A percentile compares a stretch with the other conserved stretches of the same genome.
Conservation (phyloP, 2,329 filamentous ascomycete genomes). For the Ophiostoma sp. region DNA sequence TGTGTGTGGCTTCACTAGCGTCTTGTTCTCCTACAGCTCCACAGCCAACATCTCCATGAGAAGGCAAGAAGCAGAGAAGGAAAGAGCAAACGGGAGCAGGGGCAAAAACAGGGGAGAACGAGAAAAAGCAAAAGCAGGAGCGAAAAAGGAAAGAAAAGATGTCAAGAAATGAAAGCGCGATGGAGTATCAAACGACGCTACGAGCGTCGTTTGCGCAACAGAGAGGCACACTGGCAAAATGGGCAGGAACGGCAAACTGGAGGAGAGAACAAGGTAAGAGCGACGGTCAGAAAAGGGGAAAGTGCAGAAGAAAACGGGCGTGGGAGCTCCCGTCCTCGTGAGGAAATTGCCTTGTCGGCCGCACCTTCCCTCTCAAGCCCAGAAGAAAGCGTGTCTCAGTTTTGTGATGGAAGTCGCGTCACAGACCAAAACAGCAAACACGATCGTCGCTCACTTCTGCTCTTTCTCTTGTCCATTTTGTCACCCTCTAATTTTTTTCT, state of each 20-base stretch:
- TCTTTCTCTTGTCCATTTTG: not conserved
- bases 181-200: not conserved
- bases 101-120: not conserved
- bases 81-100: not conserved
- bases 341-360: constrained; percentile 20
- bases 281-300: not conserved
- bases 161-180: not conserved
- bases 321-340: constrained; percentile 15
- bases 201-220: not conserved
- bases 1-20: constrained; percentile 15
- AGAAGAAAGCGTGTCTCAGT: constrained; percentile 19
- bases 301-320: not conserved
- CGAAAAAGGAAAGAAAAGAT: not conserved
- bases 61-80: not conserved
- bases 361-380: constrained; percentile 10
- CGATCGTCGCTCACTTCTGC: not conserved
- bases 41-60: not conserved
- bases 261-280: not conserved
- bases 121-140: not conserved
- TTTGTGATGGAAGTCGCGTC: constrained; percentile 15
- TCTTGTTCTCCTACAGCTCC: not conserved
- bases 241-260: not conserved
- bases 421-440: constrained; percentile 15
- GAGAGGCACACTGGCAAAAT: not conserved
- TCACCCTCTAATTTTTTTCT: not conserved